A percentile compares a stretch with the other conserved stretches of the same genome.
phyloP scores from a whole-genome alignment of 495 filamentous ascomycete genomes.

The Aspergillus nanangensis region DNA sequence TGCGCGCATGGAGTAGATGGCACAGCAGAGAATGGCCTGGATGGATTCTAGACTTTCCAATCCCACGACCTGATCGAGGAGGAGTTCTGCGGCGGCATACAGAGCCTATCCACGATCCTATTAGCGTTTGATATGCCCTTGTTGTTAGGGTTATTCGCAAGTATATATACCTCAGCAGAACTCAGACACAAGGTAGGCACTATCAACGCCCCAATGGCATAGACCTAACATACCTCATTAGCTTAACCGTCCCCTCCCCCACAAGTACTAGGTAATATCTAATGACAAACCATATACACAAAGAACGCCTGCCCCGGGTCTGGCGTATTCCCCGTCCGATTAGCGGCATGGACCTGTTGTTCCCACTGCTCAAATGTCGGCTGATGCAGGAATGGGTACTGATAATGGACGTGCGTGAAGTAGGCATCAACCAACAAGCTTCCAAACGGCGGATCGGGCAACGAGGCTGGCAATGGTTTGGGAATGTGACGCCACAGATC shows the following conservation, averaged over 20 bases:
- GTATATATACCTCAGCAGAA: no score
- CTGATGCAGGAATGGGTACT: conserved; percentile 18
- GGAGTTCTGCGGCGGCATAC: conserved; percentile 1
- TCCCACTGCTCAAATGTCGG: conserved; percentile 11
- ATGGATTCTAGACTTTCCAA: conserved; percentile 12
- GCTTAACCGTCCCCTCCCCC: no score
- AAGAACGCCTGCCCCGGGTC: no score
- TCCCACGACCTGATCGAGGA: conserved; percentile 7
- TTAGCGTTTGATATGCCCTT: no score
- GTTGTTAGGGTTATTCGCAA: no score
- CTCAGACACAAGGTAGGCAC: no score
- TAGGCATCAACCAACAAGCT: conserved; percentile 10
- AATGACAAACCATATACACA: conserved; percentile 15
- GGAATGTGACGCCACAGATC: neutral
- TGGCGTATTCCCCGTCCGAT: no score
- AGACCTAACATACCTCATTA: conserved; percentile 13
- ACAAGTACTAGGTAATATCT: no score
- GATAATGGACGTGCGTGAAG: conserved; percentile 14
- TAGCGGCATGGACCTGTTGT: no score
- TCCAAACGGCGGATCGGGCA: conserved; percentile 3
- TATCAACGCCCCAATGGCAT: conserved; percentile 12
- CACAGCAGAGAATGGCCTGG: conserved; percentile 16
- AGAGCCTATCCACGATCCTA: no score
- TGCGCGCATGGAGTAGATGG: conserved; percentile 13
- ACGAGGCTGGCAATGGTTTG: neutral